Evolutionary conservation across 257 asterid genomes (phyloP).

Genomic region (Solanum sitiens): DNA sequence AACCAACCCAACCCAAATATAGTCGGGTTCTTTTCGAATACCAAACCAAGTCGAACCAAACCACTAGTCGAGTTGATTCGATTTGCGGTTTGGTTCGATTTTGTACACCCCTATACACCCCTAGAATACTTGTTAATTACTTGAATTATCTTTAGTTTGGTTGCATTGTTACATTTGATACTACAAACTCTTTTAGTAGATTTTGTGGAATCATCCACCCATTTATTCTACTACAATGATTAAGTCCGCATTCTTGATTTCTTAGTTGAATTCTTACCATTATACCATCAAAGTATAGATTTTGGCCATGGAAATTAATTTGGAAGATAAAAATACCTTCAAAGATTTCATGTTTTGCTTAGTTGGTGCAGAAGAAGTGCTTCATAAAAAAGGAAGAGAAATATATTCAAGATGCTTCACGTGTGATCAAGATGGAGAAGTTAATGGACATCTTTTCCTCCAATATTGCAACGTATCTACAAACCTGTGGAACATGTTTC

Average conservation of each 20-base stretch:
- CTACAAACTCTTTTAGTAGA: no score
- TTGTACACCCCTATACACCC: no score
- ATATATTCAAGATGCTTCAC: no score
- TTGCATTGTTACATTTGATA: no score
- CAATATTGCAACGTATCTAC: not conserved
- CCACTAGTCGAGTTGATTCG: no score
- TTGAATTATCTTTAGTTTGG: no score
- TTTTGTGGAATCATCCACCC: no score
- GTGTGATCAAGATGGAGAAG: not conserved
- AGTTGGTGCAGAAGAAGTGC: not conserved
- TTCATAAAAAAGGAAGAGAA: not conserved
- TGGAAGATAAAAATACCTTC: not conserved
- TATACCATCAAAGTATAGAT: not conserved
- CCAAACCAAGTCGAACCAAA: no score
- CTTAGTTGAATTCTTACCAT: not conserved
- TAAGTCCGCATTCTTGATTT: not conserved
- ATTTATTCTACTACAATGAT: not conserved
- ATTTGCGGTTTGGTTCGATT: no score
- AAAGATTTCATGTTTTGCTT: not conserved
- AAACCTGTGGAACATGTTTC: not conserved
- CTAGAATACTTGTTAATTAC: no score
- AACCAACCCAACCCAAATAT: no score
- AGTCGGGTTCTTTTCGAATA: no score
- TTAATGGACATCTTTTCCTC: not conserved
- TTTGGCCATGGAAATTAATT: not conserved